Base-by-base conservation (phyloP, 495 filamentous ascomycete genomes). In the Penicillium steckii region DNA sequence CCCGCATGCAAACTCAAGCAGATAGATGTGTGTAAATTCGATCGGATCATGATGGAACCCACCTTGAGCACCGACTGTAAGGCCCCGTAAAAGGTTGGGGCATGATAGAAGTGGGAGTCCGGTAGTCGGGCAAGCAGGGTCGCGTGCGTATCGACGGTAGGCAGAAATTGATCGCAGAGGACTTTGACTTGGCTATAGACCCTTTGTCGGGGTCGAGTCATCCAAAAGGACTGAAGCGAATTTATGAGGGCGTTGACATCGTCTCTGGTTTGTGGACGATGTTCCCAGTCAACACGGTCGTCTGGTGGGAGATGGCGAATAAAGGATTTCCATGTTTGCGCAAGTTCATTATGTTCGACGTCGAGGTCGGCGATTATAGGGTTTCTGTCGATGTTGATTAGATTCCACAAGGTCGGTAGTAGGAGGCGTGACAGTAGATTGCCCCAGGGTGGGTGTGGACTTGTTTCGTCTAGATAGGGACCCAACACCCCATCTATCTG, bases 1-100 rank as follows among this genome's bases (percentile, higher is more conserved):
- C n/a, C n/a, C n/a, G n/a, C n/a, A n/a, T n/a, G n/a, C n/a, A n/a
- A n/a, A n/a, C n/a, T n/a, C n/a, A n/a, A n/a, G n/a, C n/a, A n/a
- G n/a, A n/a, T n/a, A n/a, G n/a, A n/a, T n/a, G n/a, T n/a, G n/a
- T n/a, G n/a, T n/a, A n/a, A n/a, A n/a, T 18, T 29, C 18, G 38
- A 41, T 8, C 18, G 18, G 22, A 24, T 12, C 46, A n/a, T n/a
- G 10, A n/a, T 46, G 19, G 29, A 50, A 53, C 58, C 33, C 52
- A 79, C 76, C 62, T 75, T 76, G 27, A 80, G 67, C 19, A 77
- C 58, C 6, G 71, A 73, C 45, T 79, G 72, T 12, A 80, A 58
- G 1, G 68, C 69, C 3, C 74, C 71, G 46, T 72, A 75, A 24
- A 80, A 74, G 3, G 78, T 61, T 18, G 75, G 73, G 25, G 62